Conservation (phyloP, 306 rosid genomes). For the Sicyos baderoa region DNA sequence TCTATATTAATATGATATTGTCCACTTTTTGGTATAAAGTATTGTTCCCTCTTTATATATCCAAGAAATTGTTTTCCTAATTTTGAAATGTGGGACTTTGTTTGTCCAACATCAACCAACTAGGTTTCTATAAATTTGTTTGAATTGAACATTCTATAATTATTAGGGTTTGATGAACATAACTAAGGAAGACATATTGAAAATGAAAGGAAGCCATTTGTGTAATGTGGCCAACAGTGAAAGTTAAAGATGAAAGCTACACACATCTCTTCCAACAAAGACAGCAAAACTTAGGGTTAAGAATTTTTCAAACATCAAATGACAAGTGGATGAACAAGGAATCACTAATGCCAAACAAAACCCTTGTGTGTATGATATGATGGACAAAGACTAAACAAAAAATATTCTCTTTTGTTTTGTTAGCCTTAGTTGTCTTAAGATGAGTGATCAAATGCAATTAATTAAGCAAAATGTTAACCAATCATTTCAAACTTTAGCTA, state of each 20-base stretch:
- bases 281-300: not conserved
- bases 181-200: not conserved
- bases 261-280: not conserved
- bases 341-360: not conserved
- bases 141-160: too few species aligned
- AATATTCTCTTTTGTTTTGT: not conserved
- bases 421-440: not conserved
- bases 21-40: too few species aligned
- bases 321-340: constrained; percentile 5
- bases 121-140: too few species aligned
- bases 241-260: not conserved
- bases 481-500: constrained; percentile 8
- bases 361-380: too few species aligned
- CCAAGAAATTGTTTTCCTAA: too few species aligned
- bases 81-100: too few species aligned
- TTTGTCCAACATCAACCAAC: too few species aligned
- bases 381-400: not conserved
- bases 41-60: too few species aligned
- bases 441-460: not conserved
- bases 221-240: not conserved
- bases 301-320: not conserved
- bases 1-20: too few species aligned
- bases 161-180: not conserved
- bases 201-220: constrained; percentile 3
- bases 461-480: not conserved